Base-by-base conservation (phyloP, 805 yeast genomes). In the Kodamaea fukazawae region DNA sequence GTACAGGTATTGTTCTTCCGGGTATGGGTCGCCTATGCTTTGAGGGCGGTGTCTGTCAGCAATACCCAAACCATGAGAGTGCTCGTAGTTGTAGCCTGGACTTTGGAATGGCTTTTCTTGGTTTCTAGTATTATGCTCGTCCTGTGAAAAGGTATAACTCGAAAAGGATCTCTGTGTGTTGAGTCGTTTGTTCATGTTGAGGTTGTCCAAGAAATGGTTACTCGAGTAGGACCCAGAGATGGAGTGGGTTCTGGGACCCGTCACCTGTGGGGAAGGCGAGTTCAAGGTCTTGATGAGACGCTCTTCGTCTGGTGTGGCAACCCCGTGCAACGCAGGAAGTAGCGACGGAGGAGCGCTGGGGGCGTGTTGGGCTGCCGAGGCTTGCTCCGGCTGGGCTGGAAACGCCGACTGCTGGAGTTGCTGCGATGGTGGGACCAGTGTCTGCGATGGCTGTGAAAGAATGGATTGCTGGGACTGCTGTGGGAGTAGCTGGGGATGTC, bases 1-100 rank as follows among this genome's bases (percentile, higher is more conserved):
- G 20, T 53, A 56, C 14, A 58, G 53, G 33, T 54, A 55, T 30
- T 48, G 48, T 5, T 56, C 65, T 13, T 55, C 65, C 31, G 53
- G 55, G 43, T 52, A 63, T 2, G 41, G 50, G 17, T 52, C 62
- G 32, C 45, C 49, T 10, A 55, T 46, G 29, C 58, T 54, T n/a
- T 36, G 42, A 4, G 48, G 38, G 11, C 43, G 23, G 25, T 42
- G 45, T 2, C 44, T 37, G 11, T 32, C 54, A 14, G 48, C 32
- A 8, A 49, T 25, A 9, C 51, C 54, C 29, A 48, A 27, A 2
- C 49, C 51, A 13, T 43, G 46, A 4, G 38, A 17, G 13, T 22
- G 36, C 6, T 26, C 30, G 14, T 23, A 15, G 20, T 29, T 23
- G 13, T 34, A 34, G 18, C 28, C 15, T 13, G 43, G 43, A 15